Base-by-base conservation (phyloP, 1,284 basidiomycete genomes). In the Pseudozyma hubeiensis region DNA sequence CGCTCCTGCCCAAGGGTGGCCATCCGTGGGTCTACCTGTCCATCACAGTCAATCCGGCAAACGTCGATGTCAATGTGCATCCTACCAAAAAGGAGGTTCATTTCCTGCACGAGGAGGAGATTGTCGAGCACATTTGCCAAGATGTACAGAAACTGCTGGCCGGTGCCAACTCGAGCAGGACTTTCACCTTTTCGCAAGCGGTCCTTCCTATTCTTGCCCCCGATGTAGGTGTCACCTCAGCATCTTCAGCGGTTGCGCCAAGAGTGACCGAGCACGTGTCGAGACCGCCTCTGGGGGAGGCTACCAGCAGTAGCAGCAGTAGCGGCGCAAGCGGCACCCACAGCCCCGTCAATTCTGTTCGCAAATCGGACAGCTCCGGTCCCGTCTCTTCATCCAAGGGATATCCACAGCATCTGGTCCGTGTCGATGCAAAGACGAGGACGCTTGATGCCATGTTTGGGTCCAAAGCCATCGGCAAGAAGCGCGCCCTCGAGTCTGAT, bases 51-150 rank as follows among this genome's bases (percentile, higher is more conserved):
- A 90, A 94, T 61, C 93, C 95, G 0, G 88, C 90, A 37, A 90
- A 92, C 33, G 91, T 99, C 10, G 97, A 99, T 80, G 95, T 98
- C 61, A 99, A 99, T 78, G 95, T 99, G 0, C 96, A 98, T 84
- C 97, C 97, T 0, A 99, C 97, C 1, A 99, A 99, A 85, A 91
- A 92, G 40, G 95, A 98, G 84, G 94, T 97, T 0, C 93, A 95
- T 76, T 99, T 99, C 79, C 86, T 98, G 57, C 90, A 97, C 75
- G 94, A 99, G 84, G 97, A 98, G 56, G 88, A 88, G 13, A 93
- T 98, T 75, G 91, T 92, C 5, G 91, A 94, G 74, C 87, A 87
- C 7, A 90, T 99, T 50, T 90, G 92, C n/a, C 37, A 51, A 14
- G 57, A 62, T 24, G 75, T 69, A 0, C 75, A 79, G 49, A 47